phyloP scores from a whole-genome alignment of 768 basidiomycete genomes.

The Suillus subaureus region DNA sequence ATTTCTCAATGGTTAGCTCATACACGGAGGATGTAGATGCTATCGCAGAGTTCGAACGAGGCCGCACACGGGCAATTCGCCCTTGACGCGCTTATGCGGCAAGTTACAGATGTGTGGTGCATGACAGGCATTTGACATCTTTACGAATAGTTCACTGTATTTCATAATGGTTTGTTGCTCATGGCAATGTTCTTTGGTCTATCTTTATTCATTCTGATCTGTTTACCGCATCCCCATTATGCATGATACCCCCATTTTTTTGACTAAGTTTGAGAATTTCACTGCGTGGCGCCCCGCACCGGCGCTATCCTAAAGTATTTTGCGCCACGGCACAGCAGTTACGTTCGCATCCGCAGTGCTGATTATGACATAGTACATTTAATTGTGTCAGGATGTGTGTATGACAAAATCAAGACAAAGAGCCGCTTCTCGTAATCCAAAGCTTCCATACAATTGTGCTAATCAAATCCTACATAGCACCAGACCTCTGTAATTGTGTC shows the following conservation, averaged over 20 bases:
- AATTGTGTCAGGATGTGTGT: constrained; percentile 1
- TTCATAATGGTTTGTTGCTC: constrained; percentile 10
- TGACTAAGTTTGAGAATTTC: too few species aligned
- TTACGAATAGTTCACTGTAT: constrained; percentile 11
- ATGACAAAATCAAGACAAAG: neutral
- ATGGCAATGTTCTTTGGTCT: constrained; percentile 7
- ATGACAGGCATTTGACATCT: constrained; percentile 11
- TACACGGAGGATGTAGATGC: constrained; percentile 42
- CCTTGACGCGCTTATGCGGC: constrained; percentile 36
- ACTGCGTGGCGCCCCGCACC: neutral
- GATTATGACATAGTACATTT: neutral
- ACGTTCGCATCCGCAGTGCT: neutral
- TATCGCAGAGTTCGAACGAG: constrained; percentile 42
- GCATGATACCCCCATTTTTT: neutral
- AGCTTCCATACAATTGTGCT: constrained; percentile 1
- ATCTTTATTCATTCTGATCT: constrained; percentile 17
- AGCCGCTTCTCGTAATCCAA: neutral
- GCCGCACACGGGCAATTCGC: constrained; percentile 43
- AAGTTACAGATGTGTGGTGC: constrained; percentile 24
- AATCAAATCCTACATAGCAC: neutral
- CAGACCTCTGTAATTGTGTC: neutral
- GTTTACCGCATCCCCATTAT: neutral
- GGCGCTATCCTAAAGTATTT: neutral
- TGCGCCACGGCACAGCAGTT: neutral
- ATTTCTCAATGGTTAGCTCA: constrained; percentile 33